These are phyloP conservation scores for Panicum virgatum DNA, from an alignment of 202 grass and related monocot species.

Conservation along the genomic window DNA sequence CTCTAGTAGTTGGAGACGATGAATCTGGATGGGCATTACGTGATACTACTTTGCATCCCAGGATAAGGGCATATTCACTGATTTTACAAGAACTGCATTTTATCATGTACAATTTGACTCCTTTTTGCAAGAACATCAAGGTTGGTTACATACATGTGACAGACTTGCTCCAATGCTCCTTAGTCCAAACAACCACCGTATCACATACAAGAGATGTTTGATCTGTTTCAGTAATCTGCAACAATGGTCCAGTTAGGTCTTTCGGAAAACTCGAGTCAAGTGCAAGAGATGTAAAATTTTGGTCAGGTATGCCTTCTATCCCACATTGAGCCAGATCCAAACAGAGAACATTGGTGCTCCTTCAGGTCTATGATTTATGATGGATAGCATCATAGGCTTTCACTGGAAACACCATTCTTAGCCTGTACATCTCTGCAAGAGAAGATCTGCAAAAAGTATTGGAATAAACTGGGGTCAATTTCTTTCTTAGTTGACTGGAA, in stretches of 20 bases:
- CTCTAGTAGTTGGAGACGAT: not conserved
- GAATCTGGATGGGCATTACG: not conserved
- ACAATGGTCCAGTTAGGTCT: not conserved
- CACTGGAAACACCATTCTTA: not conserved
- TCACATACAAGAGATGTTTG: conserved; percentile 27
- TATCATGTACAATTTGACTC: conserved; percentile 35
- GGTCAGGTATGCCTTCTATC: not conserved
- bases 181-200: conserved; percentile 8
- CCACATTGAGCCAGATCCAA: conserved; percentile 2
- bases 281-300: not conserved
- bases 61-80: not conserved
- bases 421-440: conserved; percentile 11
- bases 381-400: not conserved
- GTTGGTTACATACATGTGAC: conserved; percentile 33
- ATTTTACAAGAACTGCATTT: conserved; percentile 25
- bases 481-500: not conserved
- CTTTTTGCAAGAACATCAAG: conserved; percentile 38
- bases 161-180: conserved; percentile 47
- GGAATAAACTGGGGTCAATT: conserved; percentile 10
- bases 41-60: not conserved
- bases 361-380: conserved; percentile 1
- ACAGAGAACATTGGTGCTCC: conserved; percentile 24
- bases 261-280: not conserved
- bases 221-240: conserved; percentile 8
- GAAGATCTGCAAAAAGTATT: not conserved